Base-by-base conservation (phyloP, 352 stramenopile genomes). In the Globisporangium paddicum region DNA sequence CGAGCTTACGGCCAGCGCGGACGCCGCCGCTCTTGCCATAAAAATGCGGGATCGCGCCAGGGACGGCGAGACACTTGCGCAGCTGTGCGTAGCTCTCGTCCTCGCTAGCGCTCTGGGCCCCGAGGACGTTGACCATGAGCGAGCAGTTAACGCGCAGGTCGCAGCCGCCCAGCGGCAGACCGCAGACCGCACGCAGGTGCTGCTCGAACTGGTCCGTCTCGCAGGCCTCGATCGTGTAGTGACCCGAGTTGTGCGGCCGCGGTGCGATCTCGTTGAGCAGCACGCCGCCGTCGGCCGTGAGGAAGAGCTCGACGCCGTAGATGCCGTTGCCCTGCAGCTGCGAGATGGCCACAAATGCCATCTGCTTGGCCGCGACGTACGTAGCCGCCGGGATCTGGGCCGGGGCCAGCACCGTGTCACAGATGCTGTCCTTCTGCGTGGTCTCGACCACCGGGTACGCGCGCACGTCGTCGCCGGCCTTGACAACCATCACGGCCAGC, bases 191-290 rank as follows among this genome's bases (percentile, higher is more conserved):
- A 55, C 96, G 87, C 57, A 99, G 63, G 74, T 99, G 97, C 82
- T 99, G 98, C 73, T 99, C 97, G 77, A 99, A 99, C 77, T 99
- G 97, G 72, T 95, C 91, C 5, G 94, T 96, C 40, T 96, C 89
- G 66, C 96, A 99, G 16, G 96, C 96, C 73, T 99, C 96, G 71
- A 99, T 98, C 41, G 96, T 99, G 77, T 99, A 99, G 77, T 99
- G 97, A n/a, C 96, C 96, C n/a, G 96, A 98, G 78, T 99, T 99
- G 79, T 99, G 97, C 28, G 97, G 97, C 3, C 97, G 82, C 10
- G 93, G 94, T 6, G 97, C 97, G 38, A 99, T 95, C 71, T 99
- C 97, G 65, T 99, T 99, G 25, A 99, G 75, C 21, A 98, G 68
- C 16, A 99, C 89, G 23, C 85, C 66, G 47, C 71, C 69, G 19